Conservation (phyloP, 179 eudicot genomes). For the Spergularia azorica region DNA sequence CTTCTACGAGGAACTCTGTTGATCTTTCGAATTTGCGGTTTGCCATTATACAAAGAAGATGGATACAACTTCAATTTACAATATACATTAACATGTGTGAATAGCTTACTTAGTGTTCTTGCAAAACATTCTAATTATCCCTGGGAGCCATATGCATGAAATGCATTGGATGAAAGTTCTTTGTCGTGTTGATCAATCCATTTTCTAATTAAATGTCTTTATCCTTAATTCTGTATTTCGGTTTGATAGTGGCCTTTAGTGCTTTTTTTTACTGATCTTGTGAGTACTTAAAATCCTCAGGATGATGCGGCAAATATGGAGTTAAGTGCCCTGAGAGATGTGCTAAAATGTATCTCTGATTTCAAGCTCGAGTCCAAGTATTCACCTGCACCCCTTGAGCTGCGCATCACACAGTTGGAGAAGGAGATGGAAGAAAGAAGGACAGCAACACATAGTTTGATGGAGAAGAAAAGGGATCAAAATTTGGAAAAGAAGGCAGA, state of each 20-base stretch:
- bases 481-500: neutral
- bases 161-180: too few relatives aligned
- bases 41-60: too few relatives aligned
- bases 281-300: neutral
- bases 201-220: too few relatives aligned
- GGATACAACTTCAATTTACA: too few relatives aligned
- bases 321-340: conserved; percentile 13
- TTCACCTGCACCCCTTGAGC: neutral
- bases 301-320: conserved; percentile 17
- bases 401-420: conserved; percentile 15
- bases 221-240: too few relatives aligned
- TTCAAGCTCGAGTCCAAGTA: conserved; percentile 11
- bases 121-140: too few relatives aligned
- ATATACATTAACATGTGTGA: too few relatives aligned
- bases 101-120: too few relatives aligned
- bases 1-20: too few relatives aligned
- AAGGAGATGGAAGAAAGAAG: conserved; percentile 13
- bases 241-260: neutral
- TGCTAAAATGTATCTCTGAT: neutral
- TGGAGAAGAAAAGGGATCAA: neutral
- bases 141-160: too few relatives aligned
- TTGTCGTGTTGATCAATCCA: too few relatives aligned
- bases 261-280: neutral
- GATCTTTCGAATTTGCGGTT: too few relatives aligned
- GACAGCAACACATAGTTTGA: neutral